Conservation (phyloP, 176 grass and related monocot genomes). For the Lolium perenne region DNA sequence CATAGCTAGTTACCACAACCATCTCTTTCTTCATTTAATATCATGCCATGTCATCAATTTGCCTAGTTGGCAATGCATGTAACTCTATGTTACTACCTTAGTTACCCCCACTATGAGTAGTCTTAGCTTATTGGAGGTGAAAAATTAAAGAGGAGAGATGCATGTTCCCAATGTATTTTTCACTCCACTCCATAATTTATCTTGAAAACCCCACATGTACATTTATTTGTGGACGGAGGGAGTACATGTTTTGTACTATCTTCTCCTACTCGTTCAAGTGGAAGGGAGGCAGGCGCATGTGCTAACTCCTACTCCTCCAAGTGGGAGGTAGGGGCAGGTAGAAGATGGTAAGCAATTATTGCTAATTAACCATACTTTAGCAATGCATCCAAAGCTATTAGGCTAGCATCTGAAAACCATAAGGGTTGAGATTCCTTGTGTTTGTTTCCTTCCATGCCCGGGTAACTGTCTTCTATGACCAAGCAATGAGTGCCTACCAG, state of each 20-base stretch:
- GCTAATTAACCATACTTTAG: background rate
- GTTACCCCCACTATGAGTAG: too few species aligned
- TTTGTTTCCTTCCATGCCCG: background rate
- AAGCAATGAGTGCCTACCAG: background rate
- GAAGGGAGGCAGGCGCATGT: background rate
- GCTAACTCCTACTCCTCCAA: background rate
- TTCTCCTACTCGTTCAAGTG: background rate
- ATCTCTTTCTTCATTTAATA: too few species aligned
- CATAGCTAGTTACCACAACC: too few species aligned
- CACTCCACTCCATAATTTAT: too few species aligned
- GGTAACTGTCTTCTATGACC: background rate
- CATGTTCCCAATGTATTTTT: too few species aligned
- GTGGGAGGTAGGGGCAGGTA: background rate
- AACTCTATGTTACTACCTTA: too few species aligned
- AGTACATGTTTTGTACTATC: background rate
- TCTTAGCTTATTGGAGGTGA: too few species aligned
- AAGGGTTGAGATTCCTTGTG: background rate
- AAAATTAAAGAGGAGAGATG: too few species aligned
- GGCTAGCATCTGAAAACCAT: background rate
- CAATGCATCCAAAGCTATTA: background rate
- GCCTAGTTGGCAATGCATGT: too few species aligned
- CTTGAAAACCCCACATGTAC: too few species aligned
- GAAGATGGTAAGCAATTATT: background rate
- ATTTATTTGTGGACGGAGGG: too few species aligned
- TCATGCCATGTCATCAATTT: too few species aligned